phyloP scores from a whole-genome alignment of 129 eudicot genomes.

The Flaveria robusta region DNA sequence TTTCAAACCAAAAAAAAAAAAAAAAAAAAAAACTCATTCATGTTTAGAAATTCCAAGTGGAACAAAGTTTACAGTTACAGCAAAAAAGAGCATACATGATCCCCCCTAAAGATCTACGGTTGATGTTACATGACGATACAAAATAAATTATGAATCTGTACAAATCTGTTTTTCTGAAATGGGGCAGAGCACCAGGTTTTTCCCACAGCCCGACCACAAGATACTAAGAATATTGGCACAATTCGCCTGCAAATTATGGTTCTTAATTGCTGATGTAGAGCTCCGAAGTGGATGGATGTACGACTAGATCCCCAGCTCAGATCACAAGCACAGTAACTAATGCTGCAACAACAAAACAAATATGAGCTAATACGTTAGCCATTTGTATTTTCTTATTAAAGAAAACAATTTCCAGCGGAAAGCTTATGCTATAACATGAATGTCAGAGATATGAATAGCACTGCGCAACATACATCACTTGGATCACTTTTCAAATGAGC shows the following conservation, averaged over 20 bases:
- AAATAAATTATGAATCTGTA: slow-evolving; percentile 14
- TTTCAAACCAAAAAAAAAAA: neutral
- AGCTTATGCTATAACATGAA: too few species aligned
- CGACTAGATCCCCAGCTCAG: slow-evolving; percentile 23
- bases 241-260: slow-evolving; percentile 10
- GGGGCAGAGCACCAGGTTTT: neutral
- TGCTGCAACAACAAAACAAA: slow-evolving; percentile 23
- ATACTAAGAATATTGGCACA: neutral
- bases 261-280: neutral
- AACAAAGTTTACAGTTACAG: slow-evolving; percentile 14
- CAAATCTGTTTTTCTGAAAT: slow-evolving; percentile 13
- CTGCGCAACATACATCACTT: too few species aligned
- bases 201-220: neutral
- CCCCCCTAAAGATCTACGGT: slow-evolving; percentile 24
- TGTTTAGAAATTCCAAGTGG: slow-evolving; percentile 17
- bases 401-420: neutral
- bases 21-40: neutral
- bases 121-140: slow-evolving; percentile 18
- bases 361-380: neutral
- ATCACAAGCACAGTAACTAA: slow-evolving; percentile 35
- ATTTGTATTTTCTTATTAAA: neutral
- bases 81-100: slow-evolving; percentile 4
- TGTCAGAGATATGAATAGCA: too few species aligned
- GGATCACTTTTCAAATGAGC: neutral
- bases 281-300: neutral